These are phyloP conservation scores for Lepidopterella palustris DNA, from an alignment of 495 filamentous ascomycete genomes.

Conservation along the genomic window DNA sequence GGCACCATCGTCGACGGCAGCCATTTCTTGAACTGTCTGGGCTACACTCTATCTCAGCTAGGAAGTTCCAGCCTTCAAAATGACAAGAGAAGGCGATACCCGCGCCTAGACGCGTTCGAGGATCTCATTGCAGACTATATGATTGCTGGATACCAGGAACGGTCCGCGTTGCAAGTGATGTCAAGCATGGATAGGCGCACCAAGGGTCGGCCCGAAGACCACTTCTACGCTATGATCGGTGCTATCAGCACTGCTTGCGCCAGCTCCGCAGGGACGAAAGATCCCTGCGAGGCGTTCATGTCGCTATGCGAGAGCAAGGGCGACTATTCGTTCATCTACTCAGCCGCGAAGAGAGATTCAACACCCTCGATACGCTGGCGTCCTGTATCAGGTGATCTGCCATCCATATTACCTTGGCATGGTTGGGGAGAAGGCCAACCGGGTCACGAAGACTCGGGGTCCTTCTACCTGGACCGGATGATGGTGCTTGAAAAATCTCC, in stretches of 20 bases:
- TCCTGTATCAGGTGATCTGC: slow-evolving; percentile 1
- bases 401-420: slow-evolving; percentile 11
- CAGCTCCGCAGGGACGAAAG: background rate
- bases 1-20: background rate
- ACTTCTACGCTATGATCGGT: slow-evolving; percentile 22
- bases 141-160: slow-evolving; percentile 15
- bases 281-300: slow-evolving; percentile 14
- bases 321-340: slow-evolving; percentile 16
- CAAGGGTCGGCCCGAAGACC: slow-evolving; percentile 4
- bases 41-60: slow-evolving; percentile 2
- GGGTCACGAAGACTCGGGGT: background rate
- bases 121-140: slow-evolving; percentile 23
- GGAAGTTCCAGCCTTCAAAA: background rate
- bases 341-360: background rate
- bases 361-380: slow-evolving; percentile 1
- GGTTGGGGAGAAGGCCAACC: background rate
- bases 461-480: background rate
- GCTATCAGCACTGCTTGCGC: slow-evolving; percentile 7
- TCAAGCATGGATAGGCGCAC: slow-evolving; percentile 23
- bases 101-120: slow-evolving; percentile 21
- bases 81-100: slow-evolving; percentile 4
- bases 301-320: slow-evolving; percentile 10
- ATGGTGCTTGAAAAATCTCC: background rate
- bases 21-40: slow-evolving; percentile 18
- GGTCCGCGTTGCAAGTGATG: slow-evolving; percentile 22